phyloP scores from a whole-genome alignment of 805 yeast genomes.

The Kuraishia floccosa region DNA sequence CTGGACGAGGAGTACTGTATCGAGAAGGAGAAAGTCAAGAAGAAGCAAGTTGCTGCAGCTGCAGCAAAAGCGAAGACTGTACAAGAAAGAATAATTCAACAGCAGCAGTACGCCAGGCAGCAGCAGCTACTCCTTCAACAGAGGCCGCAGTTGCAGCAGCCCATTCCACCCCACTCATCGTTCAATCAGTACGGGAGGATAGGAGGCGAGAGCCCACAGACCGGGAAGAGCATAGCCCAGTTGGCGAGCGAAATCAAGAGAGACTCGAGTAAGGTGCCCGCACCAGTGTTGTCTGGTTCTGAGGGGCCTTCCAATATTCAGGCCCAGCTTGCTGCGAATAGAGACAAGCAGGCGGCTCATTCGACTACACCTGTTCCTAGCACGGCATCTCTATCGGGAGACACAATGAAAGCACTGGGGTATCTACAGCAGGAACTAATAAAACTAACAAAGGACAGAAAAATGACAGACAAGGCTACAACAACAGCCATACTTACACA shows the following conservation, averaged over 20 bases:
- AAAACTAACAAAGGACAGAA: constrained; percentile 66
- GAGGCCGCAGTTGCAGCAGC: constrained; percentile 1
- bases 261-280: neutral
- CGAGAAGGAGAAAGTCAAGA: constrained; percentile 64
- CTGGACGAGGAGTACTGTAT: constrained; percentile 76
- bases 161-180: constrained; percentile 6
- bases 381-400: constrained; percentile 31
- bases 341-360: constrained; percentile 16
- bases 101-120: constrained; percentile 22
- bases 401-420: constrained; percentile 64
- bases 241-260: constrained; percentile 2
- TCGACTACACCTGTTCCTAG: constrained; percentile 5
- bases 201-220: constrained; percentile 5
- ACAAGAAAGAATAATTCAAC: constrained; percentile 38
- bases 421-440: constrained; percentile 82
- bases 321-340: constrained; percentile 35
- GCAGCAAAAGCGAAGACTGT: constrained; percentile 49
- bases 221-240: constrained; percentile 2
- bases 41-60: constrained; percentile 54
- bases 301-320: constrained; percentile 17
- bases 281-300: constrained; percentile 1
- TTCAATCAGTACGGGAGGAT: constrained; percentile 19
- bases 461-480: constrained; percentile 66
- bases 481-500: constrained; percentile 80
- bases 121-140: constrained; percentile 1